Base-by-base conservation (phyloP, 306 rosid genomes). In the Lablab purpureus region DNA sequence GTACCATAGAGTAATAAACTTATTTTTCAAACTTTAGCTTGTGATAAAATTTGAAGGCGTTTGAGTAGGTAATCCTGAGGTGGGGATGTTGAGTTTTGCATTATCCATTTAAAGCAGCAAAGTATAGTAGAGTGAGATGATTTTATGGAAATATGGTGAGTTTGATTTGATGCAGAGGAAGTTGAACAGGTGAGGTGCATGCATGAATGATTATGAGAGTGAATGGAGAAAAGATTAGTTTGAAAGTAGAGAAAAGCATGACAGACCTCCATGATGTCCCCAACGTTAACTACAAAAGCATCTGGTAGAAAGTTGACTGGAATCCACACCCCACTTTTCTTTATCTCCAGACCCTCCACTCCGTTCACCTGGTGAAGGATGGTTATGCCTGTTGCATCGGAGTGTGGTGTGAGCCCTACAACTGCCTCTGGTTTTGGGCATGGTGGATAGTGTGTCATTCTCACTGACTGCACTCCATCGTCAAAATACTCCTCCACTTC, bases 381-480 rank as follows among this genome's bases (percentile, higher is more conserved):
- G 6, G 98, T 94, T 70, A 94, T 80, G 25, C 85, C 97, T 0
- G 82, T 46, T 9, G 78, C 90, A 40, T 92, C 98, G 0, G 98
- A 92, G 85, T 94, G 97, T 0, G 96, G 93, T 0, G 86, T 77
- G 4, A 94, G 46, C 0, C 97, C 98, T 4, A 84, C 68, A 1
- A 92, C 97, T 0, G 59, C 40, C 58, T 94, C 91, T 27, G 97
- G 96, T 17, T 84, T 32, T 15, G 93, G 91, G 40, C 98, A 92
- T 54, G 96, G 91, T 10, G 97, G 98, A 75, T 94, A 94, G 62
- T 80, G 84, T n/a, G 89, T 77, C 88, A 92, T 94, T 84, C 98
- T 89, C 45, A 85, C 5, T 4, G 97, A 71, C 22, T 84, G 91
- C 93, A 90, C 73, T 1, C 98, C 97, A 63, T 92, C 89, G 3